Conservation (phyloP, 2,329 filamentous ascomycete species). For the Alternaria sp. region DNA sequence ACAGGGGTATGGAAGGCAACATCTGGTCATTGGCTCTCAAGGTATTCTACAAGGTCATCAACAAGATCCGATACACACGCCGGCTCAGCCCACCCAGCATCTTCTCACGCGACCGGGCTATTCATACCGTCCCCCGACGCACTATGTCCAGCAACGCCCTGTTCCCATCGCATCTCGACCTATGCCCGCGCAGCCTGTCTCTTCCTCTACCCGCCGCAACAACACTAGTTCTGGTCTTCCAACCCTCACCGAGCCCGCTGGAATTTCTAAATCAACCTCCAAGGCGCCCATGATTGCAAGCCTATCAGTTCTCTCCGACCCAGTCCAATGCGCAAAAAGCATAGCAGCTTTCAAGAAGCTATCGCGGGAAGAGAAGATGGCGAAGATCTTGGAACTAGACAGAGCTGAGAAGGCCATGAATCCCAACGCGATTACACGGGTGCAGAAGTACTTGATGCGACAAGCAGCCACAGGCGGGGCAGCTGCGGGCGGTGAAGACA, state of each 20-base stretch:
- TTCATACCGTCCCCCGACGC: not conserved
- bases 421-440: not conserved
- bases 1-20: not conserved
- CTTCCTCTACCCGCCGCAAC: not conserved
- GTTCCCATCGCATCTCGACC: not conserved
- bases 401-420: not conserved
- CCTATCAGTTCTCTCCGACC: not conserved
- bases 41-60: not conserved
- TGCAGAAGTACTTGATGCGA: not conserved
- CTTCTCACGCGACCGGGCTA: not conserved
- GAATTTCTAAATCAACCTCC: not conserved
- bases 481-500: not conserved
- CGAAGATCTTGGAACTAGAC: not conserved
- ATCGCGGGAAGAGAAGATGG: not conserved
- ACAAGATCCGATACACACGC: not conserved
- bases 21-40: not conserved
- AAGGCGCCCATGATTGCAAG: not conserved
- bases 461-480: not conserved
- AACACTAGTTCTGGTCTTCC: not conserved
- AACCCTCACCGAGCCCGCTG: not conserved
- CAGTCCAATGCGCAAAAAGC: not conserved
- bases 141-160: not conserved
- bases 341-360: slow-evolving; percentile 2
- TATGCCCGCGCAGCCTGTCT: not conserved
- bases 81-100: not conserved